Base-by-base conservation (phyloP, 495 filamentous ascomycete species). In the Aspergillus biplanus region DNA sequence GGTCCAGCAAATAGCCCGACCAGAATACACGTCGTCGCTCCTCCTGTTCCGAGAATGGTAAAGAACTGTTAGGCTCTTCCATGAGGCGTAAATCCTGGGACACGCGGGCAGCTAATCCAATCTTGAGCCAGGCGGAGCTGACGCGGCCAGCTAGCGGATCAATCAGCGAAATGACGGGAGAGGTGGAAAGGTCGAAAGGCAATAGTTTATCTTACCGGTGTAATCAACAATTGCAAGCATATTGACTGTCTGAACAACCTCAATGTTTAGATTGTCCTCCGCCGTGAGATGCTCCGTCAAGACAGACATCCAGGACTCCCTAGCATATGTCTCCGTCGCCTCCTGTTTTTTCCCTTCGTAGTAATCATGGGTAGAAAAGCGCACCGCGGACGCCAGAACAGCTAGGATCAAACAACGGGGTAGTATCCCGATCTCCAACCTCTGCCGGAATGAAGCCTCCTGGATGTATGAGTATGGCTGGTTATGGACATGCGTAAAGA, bases 391-490 rank as follows among this genome's bases (percentile, higher is more conserved):
- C 3, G 73, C 66, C 4, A 74, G 62, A 0, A 74, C 56, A 13
- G 69, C 71, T 3, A 72, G 58, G 6, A 72, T 16, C 37, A 75
- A 44, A 50, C 67, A 71, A 7, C 62, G 63, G 0, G 73, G 69
- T 0, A 75, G 13, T 11, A 52, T 9, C 15, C 61, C 50, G 21
- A 47, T 48, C 12, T 65, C 47, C 3, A 73, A 33, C 16, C 61
- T 63, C 13, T 66, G 62, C 5, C 70, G 66, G 47, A 76, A 76
- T 1, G 55, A 66, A 9, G 47, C 21, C 52, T 74, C 72, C 18
- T 71, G 70, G 50, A 76, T 69, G 46, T 69, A 71, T 1, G 67
- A 70, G 59, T 76, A 76, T 0, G 73, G 73, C 44, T 71, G 70
- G 34, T 76, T 74, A 37, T 76, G 73, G 15, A 67, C 63, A 47